Evolutionary conservation across 371 early-diverging fungal genomes (phyloP).

Genomic region (Thermomucor indicae-seudaticae): DNA sequence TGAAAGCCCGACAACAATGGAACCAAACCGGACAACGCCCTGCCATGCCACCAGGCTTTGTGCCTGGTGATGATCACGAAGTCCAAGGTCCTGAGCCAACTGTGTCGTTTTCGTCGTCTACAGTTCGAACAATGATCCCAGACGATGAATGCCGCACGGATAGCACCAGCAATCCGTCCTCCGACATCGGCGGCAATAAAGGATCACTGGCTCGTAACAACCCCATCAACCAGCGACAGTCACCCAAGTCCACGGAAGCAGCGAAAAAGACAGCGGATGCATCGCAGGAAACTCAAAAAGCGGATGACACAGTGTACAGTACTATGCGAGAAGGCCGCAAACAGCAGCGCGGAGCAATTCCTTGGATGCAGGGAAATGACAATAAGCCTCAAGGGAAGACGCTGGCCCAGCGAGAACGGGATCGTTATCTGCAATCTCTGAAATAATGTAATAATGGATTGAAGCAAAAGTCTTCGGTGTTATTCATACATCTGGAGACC

Average conservation of each 20-base stretch:
- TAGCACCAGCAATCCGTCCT: neutral
- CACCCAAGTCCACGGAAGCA: neutral
- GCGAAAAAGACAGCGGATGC: too few relatives aligned
- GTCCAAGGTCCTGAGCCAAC: constrained; percentile 19
- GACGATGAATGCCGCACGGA: constrained; percentile 15
- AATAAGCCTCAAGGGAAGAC: constrained; percentile 11
- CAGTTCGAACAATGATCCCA: constrained; percentile 39
- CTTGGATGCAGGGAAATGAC: constrained; percentile 1
- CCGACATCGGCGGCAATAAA: neutral
- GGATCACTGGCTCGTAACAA: neutral
- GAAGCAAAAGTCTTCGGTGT: too few relatives aligned
- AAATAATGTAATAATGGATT: constrained; percentile 4
- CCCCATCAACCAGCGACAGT: neutral
- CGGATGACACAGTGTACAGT: neutral
- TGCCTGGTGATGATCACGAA: constrained; percentile 9
- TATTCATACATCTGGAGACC: too few relatives aligned
- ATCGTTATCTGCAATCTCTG: constrained; percentile 28
- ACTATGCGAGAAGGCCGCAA: constrained; percentile 12
- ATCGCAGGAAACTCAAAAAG: neutral
- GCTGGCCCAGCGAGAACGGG: constrained; percentile 30
- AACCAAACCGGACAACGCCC: constrained; percentile 17
- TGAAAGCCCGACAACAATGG: neutral
- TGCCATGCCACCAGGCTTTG: constrained; percentile 23
- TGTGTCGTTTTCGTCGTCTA: constrained; percentile 36
- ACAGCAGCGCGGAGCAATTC: constrained; percentile 8